Evolutionary conservation across 2,329 filamentous ascomycete species (phyloP).

Genomic region (Colletotrichum falcatum): DNA sequence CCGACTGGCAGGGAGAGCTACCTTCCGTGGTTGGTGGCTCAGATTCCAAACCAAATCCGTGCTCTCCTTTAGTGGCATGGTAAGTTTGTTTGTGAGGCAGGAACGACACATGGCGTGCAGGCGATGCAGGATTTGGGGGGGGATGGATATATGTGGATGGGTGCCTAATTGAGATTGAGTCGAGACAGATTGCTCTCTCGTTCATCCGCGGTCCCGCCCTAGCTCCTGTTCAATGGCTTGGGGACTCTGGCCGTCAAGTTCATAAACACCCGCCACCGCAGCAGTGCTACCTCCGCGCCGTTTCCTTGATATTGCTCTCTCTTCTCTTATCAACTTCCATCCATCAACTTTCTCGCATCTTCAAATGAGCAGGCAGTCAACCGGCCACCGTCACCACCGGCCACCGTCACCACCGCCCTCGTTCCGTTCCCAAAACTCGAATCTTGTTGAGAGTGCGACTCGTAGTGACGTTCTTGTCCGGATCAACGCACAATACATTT

Average conservation of each 20-base stretch:
- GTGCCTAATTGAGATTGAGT: slow-evolving; percentile 21
- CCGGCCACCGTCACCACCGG: neutral
- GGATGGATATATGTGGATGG: too few species aligned
- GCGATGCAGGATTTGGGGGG: neutral
- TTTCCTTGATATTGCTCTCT: neutral
- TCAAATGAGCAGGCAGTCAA: neutral
- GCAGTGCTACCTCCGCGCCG: neutral
- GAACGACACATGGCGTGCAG: neutral
- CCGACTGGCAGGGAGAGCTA: neutral
- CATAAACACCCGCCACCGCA: slow-evolving; percentile 1
- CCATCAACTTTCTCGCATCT: neutral
- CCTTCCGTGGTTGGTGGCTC: neutral
- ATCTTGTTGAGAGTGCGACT: neutral
- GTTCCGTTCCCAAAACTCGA: too few species aligned
- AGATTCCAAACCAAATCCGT: neutral
- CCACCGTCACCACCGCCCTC: neutral
- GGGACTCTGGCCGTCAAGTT: neutral
- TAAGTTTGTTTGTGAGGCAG: neutral
- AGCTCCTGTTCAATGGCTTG: neutral
- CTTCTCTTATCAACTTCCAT: too few species aligned
- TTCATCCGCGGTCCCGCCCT: neutral
- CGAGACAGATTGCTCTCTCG: neutral
- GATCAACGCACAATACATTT: neutral
- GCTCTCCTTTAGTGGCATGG: neutral
- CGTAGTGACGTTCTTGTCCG: neutral